A percentile compares a stretch with the other conserved stretches of the same genome.
These are phyloP conservation scores for Stenocarpella maydis DNA, from an alignment of 2,329 filamentous ascomycete genomes.

Conservation along the genomic window DNA sequence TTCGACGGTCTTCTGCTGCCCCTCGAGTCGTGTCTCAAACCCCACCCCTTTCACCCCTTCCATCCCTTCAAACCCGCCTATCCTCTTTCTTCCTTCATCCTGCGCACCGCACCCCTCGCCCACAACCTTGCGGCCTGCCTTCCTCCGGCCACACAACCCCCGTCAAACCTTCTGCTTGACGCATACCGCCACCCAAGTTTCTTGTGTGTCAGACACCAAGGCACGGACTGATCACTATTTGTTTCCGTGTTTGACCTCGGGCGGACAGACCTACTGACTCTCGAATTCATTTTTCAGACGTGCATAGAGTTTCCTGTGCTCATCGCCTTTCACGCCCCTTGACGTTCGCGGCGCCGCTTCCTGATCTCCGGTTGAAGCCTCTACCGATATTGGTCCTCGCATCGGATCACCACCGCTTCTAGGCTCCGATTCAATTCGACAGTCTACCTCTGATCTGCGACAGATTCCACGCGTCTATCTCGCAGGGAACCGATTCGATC, in stretches of 20 bases:
- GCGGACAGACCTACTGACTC: constrained; percentile 30
- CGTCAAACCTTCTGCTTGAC: constrained; percentile 30
- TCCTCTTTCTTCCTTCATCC: not conserved
- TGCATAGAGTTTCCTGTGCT: constrained; percentile 25
- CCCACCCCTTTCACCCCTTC: not conserved
- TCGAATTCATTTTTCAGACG: constrained; percentile 13
- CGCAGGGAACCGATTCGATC: constrained; percentile 21
- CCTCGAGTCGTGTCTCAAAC: constrained; percentile 35
- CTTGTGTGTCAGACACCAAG: constrained; percentile 28
- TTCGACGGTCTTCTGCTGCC: constrained; percentile 24
- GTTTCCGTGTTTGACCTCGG: constrained; percentile 1
- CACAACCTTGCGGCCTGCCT: constrained; percentile 2
- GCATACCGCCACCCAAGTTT: constrained; percentile 22
- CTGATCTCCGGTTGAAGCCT: not conserved
- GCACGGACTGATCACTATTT: constrained; percentile 28
- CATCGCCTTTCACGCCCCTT: not conserved
- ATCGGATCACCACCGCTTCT: not conserved
- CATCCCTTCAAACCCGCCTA: constrained; percentile 4
- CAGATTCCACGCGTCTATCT: constrained; percentile 10
- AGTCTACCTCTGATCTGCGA: constrained; percentile 7
- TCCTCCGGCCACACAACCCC: constrained; percentile 5
- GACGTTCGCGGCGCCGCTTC: constrained; percentile 5
- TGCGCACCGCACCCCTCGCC: not conserved
- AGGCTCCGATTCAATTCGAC: constrained; percentile 28
- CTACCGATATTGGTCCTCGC: not conserved